Evolutionary conservation across 2,329 filamentous ascomycete species (phyloP).

Genomic region (Clonostachys rosea): DNA sequence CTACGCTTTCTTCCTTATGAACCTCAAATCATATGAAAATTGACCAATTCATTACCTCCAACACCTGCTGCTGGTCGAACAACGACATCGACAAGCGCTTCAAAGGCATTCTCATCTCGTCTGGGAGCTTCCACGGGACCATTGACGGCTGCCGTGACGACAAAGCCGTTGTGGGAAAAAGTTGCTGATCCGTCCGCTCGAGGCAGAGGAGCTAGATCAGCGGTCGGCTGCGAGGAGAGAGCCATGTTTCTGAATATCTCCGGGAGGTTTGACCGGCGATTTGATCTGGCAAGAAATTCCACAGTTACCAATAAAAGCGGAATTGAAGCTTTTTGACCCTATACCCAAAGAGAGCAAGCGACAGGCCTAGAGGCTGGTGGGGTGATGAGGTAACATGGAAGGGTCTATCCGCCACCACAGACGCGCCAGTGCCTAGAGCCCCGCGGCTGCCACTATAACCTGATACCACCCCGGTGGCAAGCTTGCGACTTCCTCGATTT

Average conservation of each 20-base stretch:
- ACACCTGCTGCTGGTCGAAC: slow-evolving; percentile 82
- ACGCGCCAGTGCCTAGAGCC: too few relatives aligned
- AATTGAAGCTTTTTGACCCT: too few relatives aligned
- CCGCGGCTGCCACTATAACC: too few relatives aligned
- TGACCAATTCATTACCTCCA: slow-evolving; percentile 51
- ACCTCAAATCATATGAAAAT: too few relatives aligned
- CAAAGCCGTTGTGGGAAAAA: slow-evolving; percentile 72
- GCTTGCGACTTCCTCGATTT: neutral
- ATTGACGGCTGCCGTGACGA: slow-evolving; percentile 81
- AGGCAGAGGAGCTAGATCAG: slow-evolving; percentile 53
- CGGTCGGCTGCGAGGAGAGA: slow-evolving; percentile 40
- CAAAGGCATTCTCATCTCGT: slow-evolving; percentile 86
- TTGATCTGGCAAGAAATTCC: neutral
- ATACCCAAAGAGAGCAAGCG: too few relatives aligned
- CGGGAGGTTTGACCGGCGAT: neutral
- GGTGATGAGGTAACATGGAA: too few relatives aligned
- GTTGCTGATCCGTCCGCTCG: slow-evolving; percentile 77
- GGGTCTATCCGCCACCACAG: too few relatives aligned
- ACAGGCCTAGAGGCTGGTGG: too few relatives aligned
- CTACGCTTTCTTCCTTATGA: slow-evolving; percentile 3
- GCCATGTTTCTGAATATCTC: slow-evolving; percentile 29
- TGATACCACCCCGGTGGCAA: neutral
- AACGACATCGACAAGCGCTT: slow-evolving; percentile 85
- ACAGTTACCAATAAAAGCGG: too few relatives aligned
- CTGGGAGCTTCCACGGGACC: slow-evolving; percentile 87